Percentiles rank a stretch among this genome's conserved stretches.
phyloP scores from a whole-genome alignment of 805 yeast genomes.

The Yarrowia porcina region DNA sequence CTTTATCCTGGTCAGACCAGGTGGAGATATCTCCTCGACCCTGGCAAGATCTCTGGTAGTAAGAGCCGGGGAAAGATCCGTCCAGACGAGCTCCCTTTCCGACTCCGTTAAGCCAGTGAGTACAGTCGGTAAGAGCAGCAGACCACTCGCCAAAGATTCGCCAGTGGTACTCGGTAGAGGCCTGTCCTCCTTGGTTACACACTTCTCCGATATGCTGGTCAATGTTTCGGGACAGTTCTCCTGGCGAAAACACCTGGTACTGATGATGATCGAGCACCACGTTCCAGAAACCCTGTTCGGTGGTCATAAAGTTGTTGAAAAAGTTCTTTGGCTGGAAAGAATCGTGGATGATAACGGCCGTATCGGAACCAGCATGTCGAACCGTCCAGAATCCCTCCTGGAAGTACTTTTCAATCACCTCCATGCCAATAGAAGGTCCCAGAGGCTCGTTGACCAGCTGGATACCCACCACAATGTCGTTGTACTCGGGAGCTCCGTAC shows the following conservation, averaged over 20 bases:
- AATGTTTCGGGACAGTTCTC: slow-evolving; percentile 55
- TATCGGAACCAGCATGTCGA: slow-evolving; percentile 50
- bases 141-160: slow-evolving; percentile 83
- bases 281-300: slow-evolving; percentile 47
- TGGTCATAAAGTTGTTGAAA: slow-evolving; percentile 58
- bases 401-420: slow-evolving; percentile 57
- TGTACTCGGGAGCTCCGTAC: slow-evolving; percentile 59
- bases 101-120: slow-evolving; percentile 85
- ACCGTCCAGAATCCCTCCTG: slow-evolving; percentile 59
- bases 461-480: slow-evolving; percentile 76
- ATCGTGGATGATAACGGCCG: slow-evolving; percentile 73
- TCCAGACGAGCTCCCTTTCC: slow-evolving; percentile 79
- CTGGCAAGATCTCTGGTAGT: slow-evolving; percentile 61
- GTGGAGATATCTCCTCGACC: slow-evolving; percentile 45
- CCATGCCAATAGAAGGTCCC: slow-evolving; percentile 63
- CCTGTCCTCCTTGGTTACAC: slow-evolving; percentile 49
- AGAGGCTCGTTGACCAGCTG: slow-evolving; percentile 89
- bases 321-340: slow-evolving; percentile 62
- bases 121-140: slow-evolving; percentile 90
- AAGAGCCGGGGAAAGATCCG: slow-evolving; percentile 47
- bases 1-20: slow-evolving; percentile 60
- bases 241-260: slow-evolving; percentile 75
- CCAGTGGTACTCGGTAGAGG: slow-evolving; percentile 61
- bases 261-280: slow-evolving; percentile 85
- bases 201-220: slow-evolving; percentile 60